Conservation (phyloP, 768 basidiomycete species). For the Phlebiopsis gigantea region DNA sequence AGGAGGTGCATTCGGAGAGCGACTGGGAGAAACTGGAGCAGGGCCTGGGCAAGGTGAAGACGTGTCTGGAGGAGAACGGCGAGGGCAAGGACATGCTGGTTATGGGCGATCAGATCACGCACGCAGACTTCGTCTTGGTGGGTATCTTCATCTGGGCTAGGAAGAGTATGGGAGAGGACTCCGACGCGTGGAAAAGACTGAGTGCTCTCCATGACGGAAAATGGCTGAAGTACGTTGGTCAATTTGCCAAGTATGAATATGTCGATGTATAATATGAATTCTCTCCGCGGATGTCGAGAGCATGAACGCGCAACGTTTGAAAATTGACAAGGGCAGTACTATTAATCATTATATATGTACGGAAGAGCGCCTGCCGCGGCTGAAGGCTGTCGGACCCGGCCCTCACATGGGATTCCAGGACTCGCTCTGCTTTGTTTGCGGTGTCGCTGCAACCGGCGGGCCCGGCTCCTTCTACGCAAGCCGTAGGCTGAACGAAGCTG, state of each 20-base stretch:
- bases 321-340: too few species aligned
- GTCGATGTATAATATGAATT: constrained; percentile 8
- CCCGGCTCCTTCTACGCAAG: too few species aligned
- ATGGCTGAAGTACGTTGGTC: constrained; percentile 30
- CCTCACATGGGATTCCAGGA: too few species aligned
- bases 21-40: constrained; percentile 22
- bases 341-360: too few species aligned
- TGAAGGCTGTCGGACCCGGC: too few species aligned
- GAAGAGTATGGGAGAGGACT: constrained; percentile 29
- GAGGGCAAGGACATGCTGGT: constrained; percentile 22
- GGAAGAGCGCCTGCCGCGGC: too few species aligned
- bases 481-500: too few species aligned
- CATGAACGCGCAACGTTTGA: too few species aligned
- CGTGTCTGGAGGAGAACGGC: constrained; percentile 25
- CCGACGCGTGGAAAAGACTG: constrained; percentile 37
- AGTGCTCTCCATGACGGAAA: constrained; percentile 33
- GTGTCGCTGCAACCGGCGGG: too few species aligned
- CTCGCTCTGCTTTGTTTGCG: too few species aligned
- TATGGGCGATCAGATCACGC: constrained; percentile 28
- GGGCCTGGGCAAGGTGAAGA: constrained; percentile 22
- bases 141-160: constrained; percentile 29
- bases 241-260: constrained; percentile 26
- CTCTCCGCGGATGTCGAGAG: too few species aligned
- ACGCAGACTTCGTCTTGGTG: constrained; percentile 30
- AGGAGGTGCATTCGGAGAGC: constrained; percentile 29